These are phyloP conservation scores for Apostasia ramifera DNA, from an alignment of 106 monocot species.

Conservation along the genomic window DNA sequence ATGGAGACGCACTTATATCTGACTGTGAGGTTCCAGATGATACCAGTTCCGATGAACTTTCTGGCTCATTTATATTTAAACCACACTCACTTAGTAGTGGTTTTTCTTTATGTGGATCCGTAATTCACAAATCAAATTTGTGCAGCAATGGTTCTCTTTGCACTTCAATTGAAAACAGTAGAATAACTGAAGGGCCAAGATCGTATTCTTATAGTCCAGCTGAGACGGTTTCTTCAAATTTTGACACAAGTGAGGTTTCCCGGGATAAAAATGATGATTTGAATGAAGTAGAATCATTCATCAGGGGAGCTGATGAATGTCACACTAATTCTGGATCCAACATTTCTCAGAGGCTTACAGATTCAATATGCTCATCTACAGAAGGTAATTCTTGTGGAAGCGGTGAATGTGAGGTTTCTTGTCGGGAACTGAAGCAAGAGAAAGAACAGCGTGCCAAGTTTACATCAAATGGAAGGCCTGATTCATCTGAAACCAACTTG, in stretches of 20 bases:
- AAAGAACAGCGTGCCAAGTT: slow-evolving; percentile 7
- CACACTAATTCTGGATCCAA: neutral
- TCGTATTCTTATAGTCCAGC: slow-evolving; percentile 9
- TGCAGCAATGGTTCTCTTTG: neutral
- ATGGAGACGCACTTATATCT: slow-evolving; percentile 29
- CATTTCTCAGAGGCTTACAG: neutral
- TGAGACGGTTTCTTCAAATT: slow-evolving; percentile 4
- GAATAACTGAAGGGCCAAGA: slow-evolving; percentile 12
- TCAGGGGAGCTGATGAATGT: neutral
- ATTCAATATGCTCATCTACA: neutral
- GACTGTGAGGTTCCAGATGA: slow-evolving; percentile 8
- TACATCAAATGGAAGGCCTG: slow-evolving; percentile 6
- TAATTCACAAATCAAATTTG: slow-evolving; percentile 10
- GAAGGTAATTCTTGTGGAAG: neutral
- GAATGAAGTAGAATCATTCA: neutral
- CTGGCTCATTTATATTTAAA: slow-evolving; percentile 50
- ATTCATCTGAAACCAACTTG: neutral
- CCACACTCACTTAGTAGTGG: slow-evolving; percentile 22
- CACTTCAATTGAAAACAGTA: slow-evolving; percentile 8
- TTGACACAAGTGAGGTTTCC: neutral
- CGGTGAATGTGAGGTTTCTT: neutral
- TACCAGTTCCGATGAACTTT: slow-evolving; percentile 15
- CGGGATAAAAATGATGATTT: neutral
- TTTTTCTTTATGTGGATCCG: slow-evolving; percentile 18
- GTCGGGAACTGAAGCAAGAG: slow-evolving; percentile 3